Evolutionary conservation across 805 yeast genomes (phyloP).

Genomic region (Zygoascus biomembranicola): DNA sequence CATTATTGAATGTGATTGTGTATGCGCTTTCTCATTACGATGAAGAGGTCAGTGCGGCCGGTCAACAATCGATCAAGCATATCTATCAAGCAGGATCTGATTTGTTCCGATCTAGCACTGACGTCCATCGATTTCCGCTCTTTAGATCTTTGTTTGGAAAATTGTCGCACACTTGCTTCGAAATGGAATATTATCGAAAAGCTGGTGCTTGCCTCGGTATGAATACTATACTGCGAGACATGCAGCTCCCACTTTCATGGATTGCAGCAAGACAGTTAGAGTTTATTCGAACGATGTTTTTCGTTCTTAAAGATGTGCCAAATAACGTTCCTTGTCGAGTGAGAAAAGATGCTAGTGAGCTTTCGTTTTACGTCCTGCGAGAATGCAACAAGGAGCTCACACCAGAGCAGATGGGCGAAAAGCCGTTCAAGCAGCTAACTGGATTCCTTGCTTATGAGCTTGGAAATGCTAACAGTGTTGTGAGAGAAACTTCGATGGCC

Average conservation of each 20-base stretch:
- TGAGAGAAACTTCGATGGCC: constrained; percentile 72
- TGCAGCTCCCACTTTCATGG: constrained; percentile 62
- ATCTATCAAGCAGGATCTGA: constrained; percentile 54
- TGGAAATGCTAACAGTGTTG: constrained; percentile 78
- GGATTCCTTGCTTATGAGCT: constrained; percentile 90
- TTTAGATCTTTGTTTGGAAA: constrained; percentile 69
- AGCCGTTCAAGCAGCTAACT: constrained; percentile 70
- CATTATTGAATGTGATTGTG: constrained; percentile 65
- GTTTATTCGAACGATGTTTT: constrained; percentile 75
- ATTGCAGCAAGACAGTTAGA: constrained; percentile 74
- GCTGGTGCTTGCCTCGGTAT: constrained; percentile 86
- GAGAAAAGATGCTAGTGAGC: constrained; percentile 56
- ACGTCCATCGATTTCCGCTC: constrained; percentile 64
- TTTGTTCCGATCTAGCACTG: constrained; percentile 59
- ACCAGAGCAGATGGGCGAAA: constrained; percentile 55
- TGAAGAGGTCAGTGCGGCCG: constrained; percentile 60
- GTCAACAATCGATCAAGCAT: constrained; percentile 53
- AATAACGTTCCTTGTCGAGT: constrained; percentile 79
- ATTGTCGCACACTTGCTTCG: constrained; percentile 86
- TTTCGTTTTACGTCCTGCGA: constrained; percentile 55
- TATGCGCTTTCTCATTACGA: constrained; percentile 75
- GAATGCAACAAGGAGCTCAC: constrained; percentile 58
- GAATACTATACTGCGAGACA: constrained; percentile 58
- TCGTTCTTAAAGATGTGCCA: constrained; percentile 84
- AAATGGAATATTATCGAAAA: constrained; percentile 76